Percentiles rank a stretch among this genome's conserved stretches.
These are phyloP conservation scores for Pterocarpus santalinus DNA, from an alignment of 306 rosid species.

Conservation along the genomic window DNA sequence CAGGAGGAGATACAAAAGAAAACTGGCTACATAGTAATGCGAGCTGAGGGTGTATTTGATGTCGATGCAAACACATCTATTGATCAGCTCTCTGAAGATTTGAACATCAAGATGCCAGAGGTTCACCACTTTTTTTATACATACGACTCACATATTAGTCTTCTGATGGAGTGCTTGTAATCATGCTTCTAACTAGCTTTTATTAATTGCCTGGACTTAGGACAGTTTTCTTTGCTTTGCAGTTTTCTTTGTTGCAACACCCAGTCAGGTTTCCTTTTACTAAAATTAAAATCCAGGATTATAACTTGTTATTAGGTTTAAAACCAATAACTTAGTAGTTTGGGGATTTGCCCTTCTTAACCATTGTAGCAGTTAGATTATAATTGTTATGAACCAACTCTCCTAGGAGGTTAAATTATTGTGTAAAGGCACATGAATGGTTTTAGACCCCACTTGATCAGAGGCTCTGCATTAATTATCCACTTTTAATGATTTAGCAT, in stretches of 20 bases:
- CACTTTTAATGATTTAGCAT: not conserved
- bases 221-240: not conserved
- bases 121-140: slow-evolving; percentile 50
- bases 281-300: not conserved
- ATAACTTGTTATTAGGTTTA: not conserved
- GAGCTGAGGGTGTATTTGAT: slow-evolving; percentile 92
- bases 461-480: no score
- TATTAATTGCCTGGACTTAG: slow-evolving; percentile 13
- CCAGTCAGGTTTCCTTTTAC: not conserved
- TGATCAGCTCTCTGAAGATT: slow-evolving; percentile 97
- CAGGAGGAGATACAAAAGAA: slow-evolving; percentile 99
- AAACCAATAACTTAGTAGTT: no score
- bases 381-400: no score
- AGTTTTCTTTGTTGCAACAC: not conserved
- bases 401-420: no score
- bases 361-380: not conserved
- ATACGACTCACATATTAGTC: slow-evolving; percentile 15
- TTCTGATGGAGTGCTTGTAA: slow-evolving; percentile 32
- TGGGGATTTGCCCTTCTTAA: not conserved
- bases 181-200: not conserved
- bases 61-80: slow-evolving; percentile 99
- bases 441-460: no score
- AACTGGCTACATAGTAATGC: slow-evolving; percentile 98
- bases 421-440: no score
- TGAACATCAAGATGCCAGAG: slow-evolving; percentile 94